A percentile compares a stretch with the other conserved stretches of the same genome.
Conservation (phyloP, 805 yeast species). For the Yarrowia osloensis region DNA sequence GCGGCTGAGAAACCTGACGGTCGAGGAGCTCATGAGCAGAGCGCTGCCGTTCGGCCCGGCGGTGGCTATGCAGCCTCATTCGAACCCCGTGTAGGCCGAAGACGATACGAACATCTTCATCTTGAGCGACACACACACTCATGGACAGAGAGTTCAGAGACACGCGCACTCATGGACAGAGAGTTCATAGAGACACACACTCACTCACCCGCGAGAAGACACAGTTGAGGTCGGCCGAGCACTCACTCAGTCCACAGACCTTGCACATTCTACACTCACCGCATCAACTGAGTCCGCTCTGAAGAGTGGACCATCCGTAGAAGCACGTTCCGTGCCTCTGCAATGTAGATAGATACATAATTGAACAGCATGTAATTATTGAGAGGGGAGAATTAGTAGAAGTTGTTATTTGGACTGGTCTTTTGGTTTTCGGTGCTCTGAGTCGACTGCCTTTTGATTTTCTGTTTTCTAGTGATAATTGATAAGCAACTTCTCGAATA, state of each 20-base stretch:
- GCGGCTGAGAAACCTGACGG: not conserved
- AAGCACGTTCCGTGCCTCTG: not conserved
- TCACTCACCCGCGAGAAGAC: too few species aligned
- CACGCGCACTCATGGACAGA: not conserved
- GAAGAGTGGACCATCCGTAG: not conserved
- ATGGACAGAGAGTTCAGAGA: too few species aligned
- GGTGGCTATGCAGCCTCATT: constrained; percentile 19
- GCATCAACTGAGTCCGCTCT: not conserved
- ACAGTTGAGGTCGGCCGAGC: too few species aligned
- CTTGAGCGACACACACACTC: not conserved
- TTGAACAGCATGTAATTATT: not conserved
- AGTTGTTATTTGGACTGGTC: too few species aligned
- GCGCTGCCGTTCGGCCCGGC: constrained; percentile 25
- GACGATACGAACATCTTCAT: too few species aligned
- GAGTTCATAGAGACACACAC: not conserved
- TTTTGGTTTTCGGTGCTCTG: too few species aligned
- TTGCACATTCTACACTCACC: not conserved
- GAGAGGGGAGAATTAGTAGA: too few species aligned
- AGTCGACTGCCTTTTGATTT: too few species aligned
- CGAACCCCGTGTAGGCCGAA: constrained; percentile 2
- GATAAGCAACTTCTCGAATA: too few species aligned
- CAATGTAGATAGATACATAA: constrained; percentile 2
- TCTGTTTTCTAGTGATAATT: too few species aligned
- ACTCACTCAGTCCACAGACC: too few species aligned
- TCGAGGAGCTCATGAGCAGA: constrained; percentile 8